Conservation (phyloP, 1,284 basidiomycete species). For the Malassezia yamatoensis region DNA sequence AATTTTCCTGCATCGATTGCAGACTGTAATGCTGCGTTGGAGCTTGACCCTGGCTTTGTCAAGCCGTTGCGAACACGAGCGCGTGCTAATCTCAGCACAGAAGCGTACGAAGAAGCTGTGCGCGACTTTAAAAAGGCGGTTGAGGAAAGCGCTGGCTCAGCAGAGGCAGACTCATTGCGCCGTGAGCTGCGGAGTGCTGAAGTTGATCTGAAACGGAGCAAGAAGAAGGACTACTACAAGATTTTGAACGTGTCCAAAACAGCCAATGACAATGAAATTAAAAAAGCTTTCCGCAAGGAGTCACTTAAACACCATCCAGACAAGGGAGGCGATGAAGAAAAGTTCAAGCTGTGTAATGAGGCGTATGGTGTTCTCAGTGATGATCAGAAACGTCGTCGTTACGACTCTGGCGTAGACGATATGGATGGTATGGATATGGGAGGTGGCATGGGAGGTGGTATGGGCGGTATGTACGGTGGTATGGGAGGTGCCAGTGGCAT, state of each 20-base stretch:
- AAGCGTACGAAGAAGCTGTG: slow-evolving; percentile 64
- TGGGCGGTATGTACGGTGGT: slow-evolving; percentile 17
- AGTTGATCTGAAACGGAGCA: slow-evolving; percentile 41
- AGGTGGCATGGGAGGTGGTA: slow-evolving; percentile 19
- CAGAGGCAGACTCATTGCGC: slow-evolving; percentile 58
- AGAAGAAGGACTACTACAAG: slow-evolving; percentile 57
- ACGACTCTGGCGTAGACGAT: slow-evolving; percentile 44
- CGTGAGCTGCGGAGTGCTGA: slow-evolving; percentile 52
- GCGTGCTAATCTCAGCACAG: slow-evolving; percentile 63
- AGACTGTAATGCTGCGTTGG: slow-evolving; percentile 63
- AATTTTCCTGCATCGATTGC: slow-evolving; percentile 60
- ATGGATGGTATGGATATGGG: slow-evolving; percentile 25
- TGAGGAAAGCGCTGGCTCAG: slow-evolving; percentile 52
- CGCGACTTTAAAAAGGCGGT: slow-evolving; percentile 68
- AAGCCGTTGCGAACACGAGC: slow-evolving; percentile 78
- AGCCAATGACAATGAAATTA: slow-evolving; percentile 72
- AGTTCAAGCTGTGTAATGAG: slow-evolving; percentile 46
- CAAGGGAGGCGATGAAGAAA: slow-evolving; percentile 47
- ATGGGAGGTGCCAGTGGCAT: slow-evolving; percentile 14
- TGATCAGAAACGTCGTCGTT: slow-evolving; percentile 35
- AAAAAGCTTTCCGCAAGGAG: slow-evolving; percentile 51
- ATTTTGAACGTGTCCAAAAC: slow-evolving; percentile 63
- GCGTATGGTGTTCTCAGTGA: slow-evolving; percentile 42
- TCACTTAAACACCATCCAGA: slow-evolving; percentile 46
- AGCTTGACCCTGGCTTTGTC: slow-evolving; percentile 60